phyloP scores from a whole-genome alignment of 2,329 filamentous ascomycete genomes.

The Hypoxylon sp. region DNA sequence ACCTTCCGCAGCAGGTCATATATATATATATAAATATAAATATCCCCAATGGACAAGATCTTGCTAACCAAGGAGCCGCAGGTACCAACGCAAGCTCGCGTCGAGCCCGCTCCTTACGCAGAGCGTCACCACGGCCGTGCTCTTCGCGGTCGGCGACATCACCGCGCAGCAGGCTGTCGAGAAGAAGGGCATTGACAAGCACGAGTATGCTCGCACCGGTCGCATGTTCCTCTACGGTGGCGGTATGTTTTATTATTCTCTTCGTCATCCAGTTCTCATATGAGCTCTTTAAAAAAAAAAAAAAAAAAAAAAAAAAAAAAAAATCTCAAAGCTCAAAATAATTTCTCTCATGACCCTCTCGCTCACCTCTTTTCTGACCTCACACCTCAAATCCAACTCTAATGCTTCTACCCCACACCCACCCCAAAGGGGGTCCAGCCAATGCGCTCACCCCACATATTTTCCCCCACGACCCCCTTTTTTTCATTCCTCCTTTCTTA shows the following conservation, averaged over 20 bases:
- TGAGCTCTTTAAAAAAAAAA: conserved; percentile 7
- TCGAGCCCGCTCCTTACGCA: conserved; percentile 89
- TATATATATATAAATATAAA: neutral
- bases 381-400: neutral
- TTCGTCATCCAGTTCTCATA: neutral
- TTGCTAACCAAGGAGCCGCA: conserved; percentile 49
- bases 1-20: conserved; percentile 9
- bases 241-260: conserved; percentile 60
- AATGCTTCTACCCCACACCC: conserved; percentile 4
- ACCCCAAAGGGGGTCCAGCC: neutral
- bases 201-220: conserved; percentile 77
- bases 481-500: neutral
- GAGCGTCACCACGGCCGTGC: conserved; percentile 87
- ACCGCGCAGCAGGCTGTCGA: conserved; percentile 94
- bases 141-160: conserved; percentile 92
- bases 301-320: too few species aligned
- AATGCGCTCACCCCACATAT: neutral
- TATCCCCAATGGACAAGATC: neutral
- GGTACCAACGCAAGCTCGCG: conserved; percentile 89
- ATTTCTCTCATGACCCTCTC: conserved; percentile 6
- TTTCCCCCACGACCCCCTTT: neutral
- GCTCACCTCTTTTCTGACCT: conserved; percentile 10
- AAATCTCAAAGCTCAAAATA: conserved; percentile 4
- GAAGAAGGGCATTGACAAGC: conserved; percentile 78
- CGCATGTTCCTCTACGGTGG: conserved; percentile 87